Base-by-base conservation (phyloP, 1,284 basidiomycete genomes). In the Filobasidium uniguttulatum region DNA sequence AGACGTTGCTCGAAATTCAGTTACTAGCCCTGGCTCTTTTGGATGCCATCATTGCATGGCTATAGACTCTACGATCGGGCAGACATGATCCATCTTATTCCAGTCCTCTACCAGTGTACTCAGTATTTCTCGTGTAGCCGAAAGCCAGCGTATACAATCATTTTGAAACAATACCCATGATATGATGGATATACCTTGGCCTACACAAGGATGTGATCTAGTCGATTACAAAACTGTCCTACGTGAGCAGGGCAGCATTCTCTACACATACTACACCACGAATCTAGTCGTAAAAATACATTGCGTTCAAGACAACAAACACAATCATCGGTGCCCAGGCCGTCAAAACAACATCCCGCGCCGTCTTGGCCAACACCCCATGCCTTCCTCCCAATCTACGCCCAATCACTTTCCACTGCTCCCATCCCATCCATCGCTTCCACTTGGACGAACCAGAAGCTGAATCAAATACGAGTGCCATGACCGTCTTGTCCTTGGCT, bases 361-460 rank as follows among this genome's bases (percentile, higher is more conserved):
- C 59, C 22, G 55, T 63, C 48, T 61, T 62, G 2, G 53, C 59
- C 0, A 65, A 46, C 1, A 68, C 62, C 2, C 64, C 62, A 55
- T 66, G 60, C 48, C 64, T 55, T n/a, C 59, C 51, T 36, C 59
- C 61, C 61, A 65, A 62, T 19, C 60, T 48, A 61, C 65, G 63
- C 20, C 57, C 56, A 15, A 59, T 20, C 22, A 60, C 58, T 22
- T 50, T 53, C 29, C 53, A 49, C 40, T 51, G 50, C 19, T 55
- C 46, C 9, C 50, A 28, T 9, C 48, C 52, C 40, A 50, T 49
- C 79, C 68, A 83, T 80, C 59, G 66, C 62, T 61, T 55, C 54
- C 52, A 28, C 46, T 49, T 45, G 26, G 33, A 43, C 9, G 28
- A 31, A 20, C 44, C 49, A 3, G 33, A 19, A 3, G 47, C 51